Percentiles rank a stretch among this genome's conserved stretches.
Conservation (phyloP, 2,329 filamentous ascomycete species). For the Trichoderma aggressivum region DNA sequence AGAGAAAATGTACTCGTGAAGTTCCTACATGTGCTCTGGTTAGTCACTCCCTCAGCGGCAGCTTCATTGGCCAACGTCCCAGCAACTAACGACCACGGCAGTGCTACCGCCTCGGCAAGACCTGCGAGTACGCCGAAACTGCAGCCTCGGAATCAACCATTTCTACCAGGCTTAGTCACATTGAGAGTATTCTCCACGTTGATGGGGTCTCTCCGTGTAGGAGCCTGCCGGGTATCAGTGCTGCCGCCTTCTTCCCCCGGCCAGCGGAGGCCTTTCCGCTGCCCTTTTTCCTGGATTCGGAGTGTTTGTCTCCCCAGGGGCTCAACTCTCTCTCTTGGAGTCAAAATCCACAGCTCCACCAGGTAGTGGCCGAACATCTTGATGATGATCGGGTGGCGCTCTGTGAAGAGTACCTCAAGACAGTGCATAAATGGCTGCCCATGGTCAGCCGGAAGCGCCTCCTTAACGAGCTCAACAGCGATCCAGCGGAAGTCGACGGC, state of each 20-base stretch:
- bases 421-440: slow-evolving; percentile 9
- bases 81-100: neutral
- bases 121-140: slow-evolving; percentile 11
- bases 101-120: slow-evolving; percentile 5
- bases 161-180: neutral
- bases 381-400: neutral
- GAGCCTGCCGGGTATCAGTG: neutral
- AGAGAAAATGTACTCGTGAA: neutral
- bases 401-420: slow-evolving; percentile 2
- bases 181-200: neutral
- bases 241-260: neutral
- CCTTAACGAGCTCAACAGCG: neutral
- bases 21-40: slow-evolving; percentile 3
- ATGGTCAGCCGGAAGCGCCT: slow-evolving; percentile 11
- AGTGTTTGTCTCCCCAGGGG: neutral
- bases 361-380: neutral
- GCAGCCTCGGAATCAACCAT: neutral
- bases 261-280: neutral
- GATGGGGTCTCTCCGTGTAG: neutral
- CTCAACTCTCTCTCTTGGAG: slow-evolving; percentile 4
- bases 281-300: slow-evolving; percentile 11
- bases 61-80: neutral
- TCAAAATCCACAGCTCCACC: neutral
- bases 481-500: neutral
- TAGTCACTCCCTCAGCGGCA: neutral